Base-by-base conservation (phyloP, 441 rosid species). In the Populus hybrid region DNA sequence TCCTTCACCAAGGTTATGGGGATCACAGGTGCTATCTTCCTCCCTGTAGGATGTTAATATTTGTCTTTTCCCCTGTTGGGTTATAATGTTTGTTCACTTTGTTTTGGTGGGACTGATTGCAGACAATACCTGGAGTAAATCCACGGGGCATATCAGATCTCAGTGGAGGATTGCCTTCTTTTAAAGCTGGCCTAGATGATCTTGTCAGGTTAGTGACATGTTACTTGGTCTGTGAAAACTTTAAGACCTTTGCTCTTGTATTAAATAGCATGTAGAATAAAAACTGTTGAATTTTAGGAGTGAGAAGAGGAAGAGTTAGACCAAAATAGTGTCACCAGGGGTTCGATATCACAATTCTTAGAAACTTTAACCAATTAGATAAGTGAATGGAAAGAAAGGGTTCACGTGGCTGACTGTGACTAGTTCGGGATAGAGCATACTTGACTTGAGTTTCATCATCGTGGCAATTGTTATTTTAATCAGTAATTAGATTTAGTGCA, bases 1-100 rank as follows among this genome's bases (percentile, higher is more conserved):
- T 73, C 81, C 67, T 23, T 79, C 97, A 75, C 91, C 93, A 24
- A 86, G 86, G 80, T 76, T 79, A n/a, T 90, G 97, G 97, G 72
- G 88, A 72, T 88, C 97, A 70, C 84, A 85, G 90, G 99, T 91
- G 83, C 68, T 77, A 28, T 75, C 81, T 83, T 72, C 68, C 78
- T 81, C 77, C 78, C 73, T 72, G 61, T 53, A 4, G 61, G 61
- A 18, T 53, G 8, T 53, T 53, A 53, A 18, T 53, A 75, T 56
- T 74, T 70, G 73, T 68, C 69, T 64, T 12, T 78, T 16, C 9
- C 68, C 31, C 63, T 42, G n/a, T 0, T 53, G 28, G 71, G 36
- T 75, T 74, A 33, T 45, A 72, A 76, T 66, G 24, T 68, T 74
- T 21, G 45, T 74, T 42, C 40, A 68, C 81, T 78, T 80, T 75